These are phyloP conservation scores for Phytomonas francai DNA, from an alignment of 208 protist species.

Conservation along the genomic window DNA sequence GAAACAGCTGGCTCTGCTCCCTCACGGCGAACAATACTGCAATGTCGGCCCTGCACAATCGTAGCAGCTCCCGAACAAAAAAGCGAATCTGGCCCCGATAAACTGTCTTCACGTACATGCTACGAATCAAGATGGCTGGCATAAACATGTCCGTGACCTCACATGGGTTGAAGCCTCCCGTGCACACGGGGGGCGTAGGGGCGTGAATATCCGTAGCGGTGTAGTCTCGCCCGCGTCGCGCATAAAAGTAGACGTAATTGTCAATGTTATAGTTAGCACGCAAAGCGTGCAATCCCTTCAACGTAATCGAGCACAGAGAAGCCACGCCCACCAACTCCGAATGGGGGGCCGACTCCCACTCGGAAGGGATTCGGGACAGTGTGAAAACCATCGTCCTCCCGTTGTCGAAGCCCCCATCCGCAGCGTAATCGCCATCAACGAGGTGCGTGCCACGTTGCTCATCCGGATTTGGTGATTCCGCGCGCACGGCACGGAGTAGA, in stretches of 20 bases:
- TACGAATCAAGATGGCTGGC: constrained; percentile 50
- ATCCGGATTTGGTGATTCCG: neutral
- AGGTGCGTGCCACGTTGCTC: neutral
- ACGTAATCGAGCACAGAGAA: constrained; percentile 36
- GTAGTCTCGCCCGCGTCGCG: constrained; percentile 49
- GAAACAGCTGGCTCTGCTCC: constrained; percentile 22
- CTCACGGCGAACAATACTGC: constrained; percentile 34
- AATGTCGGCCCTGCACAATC: constrained; percentile 34
- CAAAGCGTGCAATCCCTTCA: constrained; percentile 74
- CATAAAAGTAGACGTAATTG: constrained; percentile 66
- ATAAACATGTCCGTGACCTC: constrained; percentile 13
- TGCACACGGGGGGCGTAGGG: constrained; percentile 20
- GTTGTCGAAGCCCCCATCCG: neutral
- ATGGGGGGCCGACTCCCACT: neutral
- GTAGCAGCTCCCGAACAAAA: constrained; percentile 76
- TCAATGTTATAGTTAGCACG: constrained; percentile 86
- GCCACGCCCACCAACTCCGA: constrained; percentile 43
- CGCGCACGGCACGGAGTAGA: neutral
- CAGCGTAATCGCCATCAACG: neutral
- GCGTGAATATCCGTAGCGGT: constrained; percentile 47
- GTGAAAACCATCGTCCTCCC: neutral
- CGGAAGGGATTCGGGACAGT: neutral
- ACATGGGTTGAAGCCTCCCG: constrained; percentile 13
- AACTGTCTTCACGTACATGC: constrained; percentile 54
- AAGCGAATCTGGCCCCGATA: constrained; percentile 61